Evolutionary conservation across 2,329 filamentous ascomycete species (phyloP).

Genomic region (Claviceps capensis): DNA sequence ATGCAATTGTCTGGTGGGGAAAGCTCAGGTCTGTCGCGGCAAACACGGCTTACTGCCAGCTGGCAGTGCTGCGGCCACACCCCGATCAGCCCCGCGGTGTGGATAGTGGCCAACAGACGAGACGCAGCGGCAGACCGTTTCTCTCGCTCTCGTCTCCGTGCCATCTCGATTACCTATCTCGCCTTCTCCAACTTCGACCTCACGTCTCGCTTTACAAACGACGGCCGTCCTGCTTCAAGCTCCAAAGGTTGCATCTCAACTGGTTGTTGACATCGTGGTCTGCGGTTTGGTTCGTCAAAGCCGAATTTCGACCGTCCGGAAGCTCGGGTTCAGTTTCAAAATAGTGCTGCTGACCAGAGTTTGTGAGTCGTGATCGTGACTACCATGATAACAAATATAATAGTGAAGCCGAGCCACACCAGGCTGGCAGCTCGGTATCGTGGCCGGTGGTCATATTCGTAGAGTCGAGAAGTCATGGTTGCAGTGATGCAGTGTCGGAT

Average conservation of each 20-base stretch:
- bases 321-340: not conserved
- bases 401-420: not conserved
- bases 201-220: not conserved
- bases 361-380: not conserved
- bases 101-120: not conserved
- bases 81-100: not conserved
- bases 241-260: not conserved
- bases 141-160: too few relatives aligned
- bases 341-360: not conserved
- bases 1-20: not conserved
- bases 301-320: not conserved
- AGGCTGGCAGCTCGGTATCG: not conserved
- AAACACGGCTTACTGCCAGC: constrained; percentile 9
- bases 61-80: constrained; percentile 9
- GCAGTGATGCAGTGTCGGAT: not conserved
- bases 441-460: not conserved
- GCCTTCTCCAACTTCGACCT: too few relatives aligned
- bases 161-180: too few relatives aligned
- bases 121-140: not conserved
- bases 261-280: too few relatives aligned
- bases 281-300: not conserved
- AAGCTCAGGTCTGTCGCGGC: constrained; percentile 7
- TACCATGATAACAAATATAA: not conserved
- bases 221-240: not conserved
- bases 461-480: not conserved